Evolutionary conservation across 2,329 filamentous ascomycete species (phyloP).

Genomic region (Colletotrichum lentis): DNA sequence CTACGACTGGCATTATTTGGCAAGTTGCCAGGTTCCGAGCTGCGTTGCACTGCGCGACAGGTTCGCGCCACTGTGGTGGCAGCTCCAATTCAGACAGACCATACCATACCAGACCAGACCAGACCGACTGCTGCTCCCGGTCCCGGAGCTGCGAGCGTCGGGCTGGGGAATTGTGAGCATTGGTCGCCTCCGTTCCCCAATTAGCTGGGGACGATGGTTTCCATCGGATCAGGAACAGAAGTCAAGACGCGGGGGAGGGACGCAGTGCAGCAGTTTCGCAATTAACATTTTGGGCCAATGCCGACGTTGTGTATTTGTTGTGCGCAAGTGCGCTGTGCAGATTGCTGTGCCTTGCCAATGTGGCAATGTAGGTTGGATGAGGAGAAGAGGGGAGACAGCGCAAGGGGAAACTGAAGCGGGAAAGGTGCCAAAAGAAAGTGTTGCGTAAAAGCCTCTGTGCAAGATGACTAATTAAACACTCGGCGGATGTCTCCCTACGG

Average conservation of each 20-base stretch:
- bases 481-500: constrained; percentile 6
- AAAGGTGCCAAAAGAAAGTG: constrained; percentile 13
- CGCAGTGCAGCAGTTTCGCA: constrained; percentile 29
- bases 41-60: constrained; percentile 32
- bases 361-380: constrained; percentile 7
- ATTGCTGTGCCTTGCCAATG: background rate
- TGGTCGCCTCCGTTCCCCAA: constrained; percentile 26
- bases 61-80: constrained; percentile 21
- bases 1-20: constrained; percentile 34
- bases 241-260: constrained; percentile 21
- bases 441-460: constrained; percentile 12
- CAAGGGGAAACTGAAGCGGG: constrained; percentile 9
- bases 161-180: constrained; percentile 19
- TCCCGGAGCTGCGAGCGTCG: background rate
- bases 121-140: constrained; percentile 16
- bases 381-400: background rate
- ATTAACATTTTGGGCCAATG: constrained; percentile 13
- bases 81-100: constrained; percentile 25
- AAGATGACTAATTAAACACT: constrained; percentile 30
- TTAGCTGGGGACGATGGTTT: constrained; percentile 28
- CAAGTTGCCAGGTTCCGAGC: constrained; percentile 21
- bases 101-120: background rate
- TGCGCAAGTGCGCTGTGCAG: constrained; percentile 25
- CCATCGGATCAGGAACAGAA: constrained; percentile 25
- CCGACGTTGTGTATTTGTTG: constrained; percentile 16